Evolutionary conservation across 352 stramenopile genomes (phyloP).

Genomic region (Hyaloperonospora arabidopsidis): DNA sequence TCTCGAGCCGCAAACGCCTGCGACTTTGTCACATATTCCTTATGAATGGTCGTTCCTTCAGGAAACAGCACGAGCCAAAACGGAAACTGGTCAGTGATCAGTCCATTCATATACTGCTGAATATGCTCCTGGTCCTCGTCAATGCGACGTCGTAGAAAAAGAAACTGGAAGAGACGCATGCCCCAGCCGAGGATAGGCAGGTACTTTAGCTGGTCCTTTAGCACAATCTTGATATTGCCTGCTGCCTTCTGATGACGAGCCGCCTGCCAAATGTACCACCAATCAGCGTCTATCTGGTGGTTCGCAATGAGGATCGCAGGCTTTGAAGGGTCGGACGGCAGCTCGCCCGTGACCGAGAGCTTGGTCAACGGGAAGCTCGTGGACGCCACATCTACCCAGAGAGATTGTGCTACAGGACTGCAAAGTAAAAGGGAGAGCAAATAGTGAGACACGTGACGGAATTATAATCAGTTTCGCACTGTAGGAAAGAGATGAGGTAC

Average conservation of each 20-base stretch:
- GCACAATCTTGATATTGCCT: slow-evolving; percentile 87
- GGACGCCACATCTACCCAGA: slow-evolving; percentile 85
- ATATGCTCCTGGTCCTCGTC: slow-evolving; percentile 67
- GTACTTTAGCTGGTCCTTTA: slow-evolving; percentile 87
- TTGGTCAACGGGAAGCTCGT: slow-evolving; percentile 79
- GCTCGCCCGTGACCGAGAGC: slow-evolving; percentile 75
- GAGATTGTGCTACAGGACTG: slow-evolving; percentile 51
- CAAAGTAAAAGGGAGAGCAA: slow-evolving; percentile 2
- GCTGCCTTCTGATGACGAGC: slow-evolving; percentile 48
- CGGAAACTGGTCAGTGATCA: slow-evolving; percentile 78
- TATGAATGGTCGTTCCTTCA: slow-evolving; percentile 88
- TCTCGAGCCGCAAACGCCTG: slow-evolving; percentile 71
- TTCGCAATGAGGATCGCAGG: slow-evolving; percentile 87
- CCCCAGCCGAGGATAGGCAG: slow-evolving; percentile 85
- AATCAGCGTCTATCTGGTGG: slow-evolving; percentile 89
- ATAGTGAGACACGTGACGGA: slow-evolving; percentile 3
- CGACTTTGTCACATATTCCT: slow-evolving; percentile 83
- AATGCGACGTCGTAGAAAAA: slow-evolving; percentile 82
- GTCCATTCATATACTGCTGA: slow-evolving; percentile 63
- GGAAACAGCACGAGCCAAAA: slow-evolving; percentile 88
- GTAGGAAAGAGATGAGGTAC: slow-evolving; percentile 2
- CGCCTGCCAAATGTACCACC: slow-evolving; percentile 89
- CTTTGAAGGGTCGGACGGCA: slow-evolving; percentile 62
- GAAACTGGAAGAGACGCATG: slow-evolving; percentile 87
- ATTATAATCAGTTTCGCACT: slow-evolving; percentile 11